These are phyloP conservation scores for Acorus calamus DNA, from an alignment of 106 monocot genomes.

Conservation along the genomic window DNA sequence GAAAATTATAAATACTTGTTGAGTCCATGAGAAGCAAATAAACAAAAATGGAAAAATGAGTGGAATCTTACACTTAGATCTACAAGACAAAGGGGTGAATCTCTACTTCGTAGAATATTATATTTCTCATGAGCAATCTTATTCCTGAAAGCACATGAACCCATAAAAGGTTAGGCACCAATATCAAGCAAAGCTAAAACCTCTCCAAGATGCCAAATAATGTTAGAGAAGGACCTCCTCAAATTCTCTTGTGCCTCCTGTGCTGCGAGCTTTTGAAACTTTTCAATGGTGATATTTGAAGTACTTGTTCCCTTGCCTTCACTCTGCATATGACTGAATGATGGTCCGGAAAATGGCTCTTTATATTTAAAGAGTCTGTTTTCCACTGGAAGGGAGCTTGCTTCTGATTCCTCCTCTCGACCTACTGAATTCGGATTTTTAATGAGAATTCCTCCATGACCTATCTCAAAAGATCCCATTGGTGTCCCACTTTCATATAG, in stretches of 20 bases:
- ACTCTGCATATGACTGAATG: constrained; percentile 32
- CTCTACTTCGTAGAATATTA: constrained; percentile 29
- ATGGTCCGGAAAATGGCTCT: constrained; percentile 30
- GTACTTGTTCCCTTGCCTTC: constrained; percentile 24
- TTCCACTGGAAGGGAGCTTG: constrained; percentile 72
- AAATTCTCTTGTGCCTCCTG: constrained; percentile 21
- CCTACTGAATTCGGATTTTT: constrained; percentile 43
- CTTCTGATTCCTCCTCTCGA: constrained; percentile 91
- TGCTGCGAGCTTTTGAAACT: constrained; percentile 23
- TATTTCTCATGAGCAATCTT: constrained; percentile 29
- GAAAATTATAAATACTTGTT: too few relatives aligned
- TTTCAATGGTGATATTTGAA: constrained; percentile 13
- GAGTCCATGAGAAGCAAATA: background rate
- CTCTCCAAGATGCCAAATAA: too few relatives aligned
- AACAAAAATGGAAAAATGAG: background rate
- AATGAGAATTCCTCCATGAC: constrained; percentile 79
- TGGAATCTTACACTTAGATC: constrained; percentile 50
- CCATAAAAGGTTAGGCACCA: background rate
- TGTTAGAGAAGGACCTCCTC: constrained; percentile 28
- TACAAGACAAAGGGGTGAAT: constrained; percentile 37
- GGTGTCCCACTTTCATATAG: constrained; percentile 54
- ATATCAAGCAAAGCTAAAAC: too few relatives aligned
- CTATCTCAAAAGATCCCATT: constrained; percentile 65
- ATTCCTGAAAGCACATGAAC: constrained; percentile 23
- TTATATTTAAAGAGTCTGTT: constrained; percentile 22